Conservation (phyloP, 2,329 filamentous ascomycete genomes). For the Paecilomyces sp. region DNA sequence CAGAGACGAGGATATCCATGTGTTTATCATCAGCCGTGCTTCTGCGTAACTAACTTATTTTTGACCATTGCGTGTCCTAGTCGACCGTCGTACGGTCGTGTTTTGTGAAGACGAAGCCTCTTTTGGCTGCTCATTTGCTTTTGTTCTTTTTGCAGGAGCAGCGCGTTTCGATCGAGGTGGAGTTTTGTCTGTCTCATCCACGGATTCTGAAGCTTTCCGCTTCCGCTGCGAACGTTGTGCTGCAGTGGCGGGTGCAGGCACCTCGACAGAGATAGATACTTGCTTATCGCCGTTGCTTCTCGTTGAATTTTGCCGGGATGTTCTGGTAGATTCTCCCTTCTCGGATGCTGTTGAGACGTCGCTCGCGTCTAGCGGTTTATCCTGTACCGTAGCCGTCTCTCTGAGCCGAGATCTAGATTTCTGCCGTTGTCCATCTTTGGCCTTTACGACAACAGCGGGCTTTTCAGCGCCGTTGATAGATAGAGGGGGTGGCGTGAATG, state of each 20-base stretch:
- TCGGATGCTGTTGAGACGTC: neutral
- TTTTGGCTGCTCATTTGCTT: neutral
- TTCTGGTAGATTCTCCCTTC: neutral
- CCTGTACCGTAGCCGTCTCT: neutral
- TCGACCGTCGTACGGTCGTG: neutral
- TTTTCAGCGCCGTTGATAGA: neutral
- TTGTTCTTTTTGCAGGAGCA: neutral
- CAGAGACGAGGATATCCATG: neutral
- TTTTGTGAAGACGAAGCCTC: neutral
- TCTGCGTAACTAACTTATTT: neutral
- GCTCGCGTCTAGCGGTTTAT: neutral
- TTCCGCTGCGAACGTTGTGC: neutral
- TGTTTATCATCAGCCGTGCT: neutral
- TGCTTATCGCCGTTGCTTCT: slow-evolving; percentile 1
- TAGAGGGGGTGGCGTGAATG: neutral
- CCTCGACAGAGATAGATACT: slow-evolving; percentile 4
- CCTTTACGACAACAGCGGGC: neutral
- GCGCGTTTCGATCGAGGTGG: neutral
- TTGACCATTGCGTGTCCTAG: neutral
- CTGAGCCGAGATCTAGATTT: neutral
- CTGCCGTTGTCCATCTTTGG: neutral
- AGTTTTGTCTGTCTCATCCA: neutral
- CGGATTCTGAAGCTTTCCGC: neutral
- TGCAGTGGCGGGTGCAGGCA: slow-evolving; percentile 2
- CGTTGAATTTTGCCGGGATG: neutral